Evolutionary conservation across 2,329 filamentous ascomycete species (phyloP), one percentile per base, ranked within the genome.

Genomic region (Colletotrichum plurivorum): DNA sequence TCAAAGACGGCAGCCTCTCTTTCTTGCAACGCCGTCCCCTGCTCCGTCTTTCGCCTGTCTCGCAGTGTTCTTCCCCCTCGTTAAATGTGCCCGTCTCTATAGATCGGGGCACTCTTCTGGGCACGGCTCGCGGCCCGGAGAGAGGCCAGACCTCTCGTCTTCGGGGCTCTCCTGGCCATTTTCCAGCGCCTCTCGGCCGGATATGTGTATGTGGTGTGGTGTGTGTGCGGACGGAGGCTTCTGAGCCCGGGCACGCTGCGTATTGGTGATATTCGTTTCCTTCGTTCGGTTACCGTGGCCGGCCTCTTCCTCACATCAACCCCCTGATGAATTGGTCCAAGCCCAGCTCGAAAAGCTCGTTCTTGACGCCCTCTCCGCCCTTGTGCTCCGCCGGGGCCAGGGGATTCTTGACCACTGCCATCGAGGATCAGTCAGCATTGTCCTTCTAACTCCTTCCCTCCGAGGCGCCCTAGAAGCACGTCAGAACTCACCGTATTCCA

Each of bases 311-410:
- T 87, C 82, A 89, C 82, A 90, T 85, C 70, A 91, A 80, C 0
- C 89, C 88, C 71, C 91, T 87, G 59, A 96, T 88, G 75, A 96
- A 96, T 72, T 93, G 90, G 73, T 96, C 93, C 65, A 97, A 79
- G 0, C 89, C 90, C 71, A 92, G 81, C 78, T 93, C 90, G 73
- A 93, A 93, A 72, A 92, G 82, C 79, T 93, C 90, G 75, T 92
- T 92, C 74, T 86, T 88, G 69, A 93, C 90, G n/a, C 91, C 90
- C 27, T 87, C 88, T 64, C 91, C 90, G 46, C 88, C 88, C 74
- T 88, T 88, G 79, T 93, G 90, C 78, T 93, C 90, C 56, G 91
- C 88, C 2, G 90, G 90, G 4, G 90, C 85, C 45, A 93, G 79
- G 2, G 90, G 90, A 73, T 93, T 93, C 80, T 93, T 93, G 73